Evolutionary conservation across 2,329 filamentous ascomycete genomes (phyloP).

Genomic region (Penicillium corylophilum): DNA sequence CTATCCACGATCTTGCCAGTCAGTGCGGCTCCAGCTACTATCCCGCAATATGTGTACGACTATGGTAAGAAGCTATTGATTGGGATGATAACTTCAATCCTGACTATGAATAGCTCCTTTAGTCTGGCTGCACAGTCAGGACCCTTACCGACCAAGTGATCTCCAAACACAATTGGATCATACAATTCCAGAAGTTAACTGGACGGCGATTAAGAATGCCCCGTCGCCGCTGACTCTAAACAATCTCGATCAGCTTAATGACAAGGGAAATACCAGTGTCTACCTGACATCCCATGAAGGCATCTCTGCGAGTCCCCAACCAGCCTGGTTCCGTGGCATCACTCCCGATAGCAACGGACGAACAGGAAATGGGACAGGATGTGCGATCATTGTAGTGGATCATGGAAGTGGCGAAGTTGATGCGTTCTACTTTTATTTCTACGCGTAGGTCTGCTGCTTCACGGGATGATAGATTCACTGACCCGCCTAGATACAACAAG

Average conservation of each 20-base stretch:
- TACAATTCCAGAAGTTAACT: conserved; percentile 48
- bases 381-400: conserved; percentile 58
- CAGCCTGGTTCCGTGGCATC: conserved; percentile 54
- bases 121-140: conserved; percentile 51
- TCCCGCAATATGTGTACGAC: conserved; percentile 47
- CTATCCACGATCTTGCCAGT: background rate
- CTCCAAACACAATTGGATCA: conserved; percentile 49
- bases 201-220: conserved; percentile 37
- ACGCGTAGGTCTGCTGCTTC: conserved; percentile 43
- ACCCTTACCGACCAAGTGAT: conserved; percentile 52
- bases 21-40: conserved; percentile 14
- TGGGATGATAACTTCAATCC: background rate
- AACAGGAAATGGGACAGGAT: conserved; percentile 51
- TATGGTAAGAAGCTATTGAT: conserved; percentile 39
- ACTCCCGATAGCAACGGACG: conserved; percentile 53
- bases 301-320: conserved; percentile 43
- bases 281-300: conserved; percentile 53
- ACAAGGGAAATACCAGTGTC: conserved; percentile 45
- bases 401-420: conserved; percentile 55
- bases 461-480: background rate
- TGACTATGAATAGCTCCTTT: conserved; percentile 45
- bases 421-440: conserved; percentile 65
- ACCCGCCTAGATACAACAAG: conserved; percentile 47
- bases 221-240: conserved; percentile 46
- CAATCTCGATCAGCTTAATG: conserved; percentile 51